Conservation (phyloP, 1,284 basidiomycete genomes). For the Cryptococcus jaspeensis region DNA sequence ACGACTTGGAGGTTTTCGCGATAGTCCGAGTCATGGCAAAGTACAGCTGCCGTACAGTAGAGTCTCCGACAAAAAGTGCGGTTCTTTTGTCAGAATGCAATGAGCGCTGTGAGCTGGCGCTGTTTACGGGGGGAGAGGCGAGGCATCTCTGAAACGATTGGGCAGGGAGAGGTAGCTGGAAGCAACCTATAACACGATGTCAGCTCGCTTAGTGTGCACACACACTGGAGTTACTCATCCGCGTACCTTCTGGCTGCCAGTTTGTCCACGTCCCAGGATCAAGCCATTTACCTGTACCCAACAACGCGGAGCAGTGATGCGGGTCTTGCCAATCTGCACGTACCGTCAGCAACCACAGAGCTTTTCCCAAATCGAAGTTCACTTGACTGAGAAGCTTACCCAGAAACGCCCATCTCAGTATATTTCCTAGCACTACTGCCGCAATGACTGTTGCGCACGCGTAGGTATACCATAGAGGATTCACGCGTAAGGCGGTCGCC, state of each 20-base stretch:
- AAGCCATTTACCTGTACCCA: conserved; percentile 74
- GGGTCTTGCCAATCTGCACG: conserved; percentile 66
- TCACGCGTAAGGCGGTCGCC: conserved; percentile 27
- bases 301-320: conserved; percentile 66
- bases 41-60: conserved; percentile 73
- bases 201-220: not conserved
- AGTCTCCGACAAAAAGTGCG: conserved; percentile 81
- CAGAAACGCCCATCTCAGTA: conserved; percentile 49
- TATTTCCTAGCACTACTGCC: conserved; percentile 46
- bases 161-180: conserved; percentile 16
- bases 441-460: conserved; percentile 48
- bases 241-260: conserved; percentile 82
- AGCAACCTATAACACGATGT: conserved; percentile 27
- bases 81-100: conserved; percentile 25
- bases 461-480: conserved; percentile 52
- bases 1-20: conserved; percentile 29
- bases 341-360: not conserved
- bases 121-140: conserved; percentile 21
- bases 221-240: not conserved
- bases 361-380: not conserved
- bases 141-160: conserved; percentile 26
- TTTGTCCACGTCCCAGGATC: conserved; percentile 61
- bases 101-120: conserved; percentile 8
- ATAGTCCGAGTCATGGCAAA: conserved; percentile 65
- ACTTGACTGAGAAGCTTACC: conserved; percentile 34